Evolutionary conservation across 1,284 basidiomycete species (phyloP).

Genomic region (Wolfiporia cocos): DNA sequence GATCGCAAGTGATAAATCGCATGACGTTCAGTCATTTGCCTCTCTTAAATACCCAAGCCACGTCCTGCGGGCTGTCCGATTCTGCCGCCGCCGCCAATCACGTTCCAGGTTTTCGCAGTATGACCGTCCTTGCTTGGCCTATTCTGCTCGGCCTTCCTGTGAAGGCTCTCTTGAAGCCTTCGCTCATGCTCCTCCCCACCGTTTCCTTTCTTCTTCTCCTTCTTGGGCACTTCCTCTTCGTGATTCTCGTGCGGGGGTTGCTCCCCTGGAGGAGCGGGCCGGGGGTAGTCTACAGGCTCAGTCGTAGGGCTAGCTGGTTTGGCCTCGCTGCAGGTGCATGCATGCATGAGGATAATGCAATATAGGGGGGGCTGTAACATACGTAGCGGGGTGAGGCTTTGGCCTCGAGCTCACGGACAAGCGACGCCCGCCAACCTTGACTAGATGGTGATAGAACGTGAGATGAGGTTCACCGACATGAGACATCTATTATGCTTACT

Average conservation of each 20-base stretch:
- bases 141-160: slow-evolving; percentile 46
- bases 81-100: slow-evolving; percentile 39
- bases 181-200: slow-evolving; percentile 40
- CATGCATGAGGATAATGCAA: neutral
- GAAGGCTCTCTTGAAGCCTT: slow-evolving; percentile 39
- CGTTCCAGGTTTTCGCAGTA: slow-evolving; percentile 22
- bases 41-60: too few relatives aligned
- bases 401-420: slow-evolving; percentile 42
- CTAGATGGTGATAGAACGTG: slow-evolving; percentile 26
- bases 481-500: slow-evolving; percentile 12
- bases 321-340: slow-evolving; percentile 19
- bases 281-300: slow-evolving; percentile 48
- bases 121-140: slow-evolving; percentile 43
- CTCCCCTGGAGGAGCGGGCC: slow-evolving; percentile 45
- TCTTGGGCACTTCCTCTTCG: slow-evolving; percentile 47
- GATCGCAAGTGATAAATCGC: too few relatives aligned
- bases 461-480: neutral
- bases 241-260: slow-evolving; percentile 38
- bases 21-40: neutral
- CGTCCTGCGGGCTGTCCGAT: slow-evolving; percentile 58
- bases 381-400: slow-evolving; percentile 33
- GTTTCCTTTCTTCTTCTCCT: slow-evolving; percentile 40
- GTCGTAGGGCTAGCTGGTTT: slow-evolving; percentile 20
- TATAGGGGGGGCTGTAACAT: slow-evolving; percentile 15
- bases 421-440: slow-evolving; percentile 61